Base-by-base conservation (phyloP, 768 basidiomycete species). In the Daedalea quercina region DNA sequence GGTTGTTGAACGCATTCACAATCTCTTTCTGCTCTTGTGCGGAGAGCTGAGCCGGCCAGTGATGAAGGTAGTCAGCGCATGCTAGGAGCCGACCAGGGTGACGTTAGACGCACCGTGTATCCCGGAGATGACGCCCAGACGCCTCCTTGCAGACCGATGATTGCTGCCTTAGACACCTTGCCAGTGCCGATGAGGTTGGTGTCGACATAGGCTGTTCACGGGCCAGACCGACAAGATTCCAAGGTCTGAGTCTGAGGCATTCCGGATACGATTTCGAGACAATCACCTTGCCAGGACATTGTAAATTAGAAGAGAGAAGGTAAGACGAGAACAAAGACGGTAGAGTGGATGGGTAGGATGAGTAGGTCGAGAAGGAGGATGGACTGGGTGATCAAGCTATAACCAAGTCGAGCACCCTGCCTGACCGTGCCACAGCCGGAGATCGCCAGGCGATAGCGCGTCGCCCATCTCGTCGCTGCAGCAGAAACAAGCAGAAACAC, bases 111-210 rank as follows among this genome's bases (percentile, higher is more conserved):
- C 64, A 87, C 84, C 4, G 57, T 71, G 66, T 82, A 89, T 6
- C 82, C 84, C 3, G 74, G 1, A 3, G 78, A 76, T 0, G 70
- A 51, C 11, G 88, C 90, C 90, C 90, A 93, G 7, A 90, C 75
- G 47, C 90, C 89, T 47, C 89, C 90, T 59, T 76, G 63, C 50
- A 72, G 75, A 41, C 90, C 90, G 45, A 92, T 42, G 63, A 89
- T 85, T 26, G 91, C 91, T 35, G 90, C 93, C 61, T 79, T 77
- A 23, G 72, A n/a, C 64, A 95, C 72, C 70, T 82, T 89, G 59
- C 80, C 82, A 56, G 72, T 83, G 33, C 81, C 87, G 60, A 94
- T 67, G 52, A 94, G 81, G 67, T 90, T 82, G 63, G 72, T 74
- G 67, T 94, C 88, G 69, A 93, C 87, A 72, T 91, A 90, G 56